These are phyloP conservation scores for Sanghuangporus sanghuang DNA, from an alignment of 1,284 basidiomycete genomes.

Conservation along the genomic window DNA sequence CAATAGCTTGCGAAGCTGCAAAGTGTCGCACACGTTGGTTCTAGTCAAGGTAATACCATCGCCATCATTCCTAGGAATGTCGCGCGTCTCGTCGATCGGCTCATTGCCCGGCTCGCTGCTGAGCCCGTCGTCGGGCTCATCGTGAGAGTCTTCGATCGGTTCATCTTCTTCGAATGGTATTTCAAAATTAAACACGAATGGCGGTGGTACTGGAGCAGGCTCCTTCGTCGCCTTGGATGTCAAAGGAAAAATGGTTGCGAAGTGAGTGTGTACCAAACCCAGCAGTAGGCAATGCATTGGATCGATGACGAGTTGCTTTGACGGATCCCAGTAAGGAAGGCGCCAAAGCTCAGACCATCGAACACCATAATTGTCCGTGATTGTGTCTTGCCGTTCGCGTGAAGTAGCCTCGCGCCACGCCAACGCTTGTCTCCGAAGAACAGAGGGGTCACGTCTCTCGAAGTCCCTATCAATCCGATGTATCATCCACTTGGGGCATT, in stretches of 20 bases:
- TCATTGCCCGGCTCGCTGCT: too few species aligned
- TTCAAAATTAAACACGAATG: not conserved
- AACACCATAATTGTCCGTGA: too few species aligned
- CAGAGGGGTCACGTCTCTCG: constrained; percentile 19
- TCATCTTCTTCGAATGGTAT: too few species aligned
- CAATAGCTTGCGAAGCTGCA: too few species aligned
- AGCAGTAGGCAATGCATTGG: constrained; percentile 34
- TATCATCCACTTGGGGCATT: constrained; percentile 9
- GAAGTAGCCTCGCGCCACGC: constrained; percentile 19
- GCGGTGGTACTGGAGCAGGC: not conserved
- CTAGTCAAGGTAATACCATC: too few species aligned
- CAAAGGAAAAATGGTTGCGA: not conserved
- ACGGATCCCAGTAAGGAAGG: constrained; percentile 35
- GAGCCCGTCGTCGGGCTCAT: too few species aligned
- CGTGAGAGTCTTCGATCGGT: too few species aligned
- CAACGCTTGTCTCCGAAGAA: not conserved
- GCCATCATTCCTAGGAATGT: too few species aligned
- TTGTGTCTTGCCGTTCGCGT: too few species aligned
- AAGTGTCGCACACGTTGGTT: too few species aligned
- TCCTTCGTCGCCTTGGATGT: not conserved
- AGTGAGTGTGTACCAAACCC: constrained; percentile 27
- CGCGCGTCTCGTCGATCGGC: too few species aligned
- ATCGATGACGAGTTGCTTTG: constrained; percentile 27
- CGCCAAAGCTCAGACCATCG: constrained; percentile 32
- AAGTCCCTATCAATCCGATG: constrained; percentile 11